These are phyloP conservation scores for Tanacetum coccineum DNA, from an alignment of 129 eudicot species.

Conservation along the genomic window DNA sequence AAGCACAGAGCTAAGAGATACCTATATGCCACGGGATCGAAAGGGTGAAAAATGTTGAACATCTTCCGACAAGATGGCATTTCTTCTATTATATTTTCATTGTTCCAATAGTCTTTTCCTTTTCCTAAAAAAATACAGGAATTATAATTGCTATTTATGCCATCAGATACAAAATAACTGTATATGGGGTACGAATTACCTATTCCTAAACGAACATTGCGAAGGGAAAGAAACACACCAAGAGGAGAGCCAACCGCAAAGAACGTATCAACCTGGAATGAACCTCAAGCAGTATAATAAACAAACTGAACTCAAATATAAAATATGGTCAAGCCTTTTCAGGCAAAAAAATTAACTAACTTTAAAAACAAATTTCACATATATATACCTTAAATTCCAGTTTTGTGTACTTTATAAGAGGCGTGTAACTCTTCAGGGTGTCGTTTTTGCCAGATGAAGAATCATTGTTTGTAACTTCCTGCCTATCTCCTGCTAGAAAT, in stretches of 20 bases:
- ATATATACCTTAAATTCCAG: conserved; percentile 70
- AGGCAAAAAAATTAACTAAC: not conserved
- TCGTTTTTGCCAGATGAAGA: conserved; percentile 37
- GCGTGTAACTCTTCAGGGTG: conserved; percentile 47
- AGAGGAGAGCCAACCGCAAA: conserved; percentile 99
- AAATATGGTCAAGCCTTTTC: not conserved
- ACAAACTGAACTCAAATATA: not conserved
- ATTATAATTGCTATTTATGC: not conserved
- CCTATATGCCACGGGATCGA: conserved; percentile 99
- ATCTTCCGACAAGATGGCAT: conserved; percentile 87
- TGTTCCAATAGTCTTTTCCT: conserved; percentile 82
- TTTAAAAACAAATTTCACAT: not conserved
- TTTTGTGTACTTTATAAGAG: conserved; percentile 71
- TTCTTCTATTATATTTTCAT: conserved; percentile 78
- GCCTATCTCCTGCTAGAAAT: conserved; percentile 32
- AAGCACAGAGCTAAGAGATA: conserved; percentile 12
- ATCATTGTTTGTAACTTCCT: conserved; percentile 28
- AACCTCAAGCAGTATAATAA: no score
- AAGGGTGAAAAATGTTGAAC: conserved; percentile 97
- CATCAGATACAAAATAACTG: conserved; percentile 5
- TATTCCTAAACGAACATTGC: conserved; percentile 87
- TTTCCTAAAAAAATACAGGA: conserved; percentile 36
- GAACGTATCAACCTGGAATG: conserved; percentile 85
- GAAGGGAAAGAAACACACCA: conserved; percentile 93
- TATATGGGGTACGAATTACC: conserved; percentile 38